Conservation (phyloP, 306 rosid species). For the Albizia julibrissin region DNA sequence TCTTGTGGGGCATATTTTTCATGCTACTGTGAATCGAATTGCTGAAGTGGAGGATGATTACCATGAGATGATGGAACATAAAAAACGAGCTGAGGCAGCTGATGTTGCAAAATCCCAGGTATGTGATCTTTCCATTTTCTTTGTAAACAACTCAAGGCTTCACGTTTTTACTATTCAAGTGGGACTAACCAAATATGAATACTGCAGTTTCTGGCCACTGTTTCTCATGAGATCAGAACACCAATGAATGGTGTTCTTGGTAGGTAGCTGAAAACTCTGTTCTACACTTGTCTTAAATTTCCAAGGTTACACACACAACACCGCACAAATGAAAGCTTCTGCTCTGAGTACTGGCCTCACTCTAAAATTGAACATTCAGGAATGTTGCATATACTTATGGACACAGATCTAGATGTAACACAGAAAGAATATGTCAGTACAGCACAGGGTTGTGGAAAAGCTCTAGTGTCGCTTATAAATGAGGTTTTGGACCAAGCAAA, state of each 20-base stretch:
- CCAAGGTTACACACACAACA: neutral
- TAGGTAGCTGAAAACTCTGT: slow-evolving; percentile 40
- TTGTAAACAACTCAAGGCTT: slow-evolving; percentile 20
- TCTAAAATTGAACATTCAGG: slow-evolving; percentile 62
- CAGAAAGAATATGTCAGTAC: slow-evolving; percentile 89
- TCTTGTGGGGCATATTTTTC: slow-evolving; percentile 76
- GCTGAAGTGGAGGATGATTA: slow-evolving; percentile 90
- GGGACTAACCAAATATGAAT: slow-evolving; percentile 34
- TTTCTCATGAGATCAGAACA: slow-evolving; percentile 97
- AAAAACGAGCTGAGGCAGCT: slow-evolving; percentile 89
- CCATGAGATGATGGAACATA: slow-evolving; percentile 69
- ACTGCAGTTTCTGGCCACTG: slow-evolving; percentile 94
- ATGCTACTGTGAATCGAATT: slow-evolving; percentile 87
- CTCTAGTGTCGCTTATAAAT: slow-evolving; percentile 88
- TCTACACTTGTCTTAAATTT: slow-evolving; percentile 7
- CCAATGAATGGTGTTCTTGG: slow-evolving; percentile 99
- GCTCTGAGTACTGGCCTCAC: slow-evolving; percentile 15
- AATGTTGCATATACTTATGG: slow-evolving; percentile 98
- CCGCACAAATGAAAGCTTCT: slow-evolving; percentile 7
- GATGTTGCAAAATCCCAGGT: slow-evolving; percentile 98
- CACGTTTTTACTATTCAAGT: slow-evolving; percentile 2
- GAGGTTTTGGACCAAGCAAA: slow-evolving; percentile 97
- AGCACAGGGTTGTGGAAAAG: slow-evolving; percentile 98
- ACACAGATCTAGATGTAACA: slow-evolving; percentile 85
- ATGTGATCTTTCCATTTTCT: slow-evolving; percentile 28